Evolutionary conservation across 2,329 filamentous ascomycete genomes (phyloP), one percentile per base, ranked within the genome.

Genomic region (Talaromyces sp.): DNA sequence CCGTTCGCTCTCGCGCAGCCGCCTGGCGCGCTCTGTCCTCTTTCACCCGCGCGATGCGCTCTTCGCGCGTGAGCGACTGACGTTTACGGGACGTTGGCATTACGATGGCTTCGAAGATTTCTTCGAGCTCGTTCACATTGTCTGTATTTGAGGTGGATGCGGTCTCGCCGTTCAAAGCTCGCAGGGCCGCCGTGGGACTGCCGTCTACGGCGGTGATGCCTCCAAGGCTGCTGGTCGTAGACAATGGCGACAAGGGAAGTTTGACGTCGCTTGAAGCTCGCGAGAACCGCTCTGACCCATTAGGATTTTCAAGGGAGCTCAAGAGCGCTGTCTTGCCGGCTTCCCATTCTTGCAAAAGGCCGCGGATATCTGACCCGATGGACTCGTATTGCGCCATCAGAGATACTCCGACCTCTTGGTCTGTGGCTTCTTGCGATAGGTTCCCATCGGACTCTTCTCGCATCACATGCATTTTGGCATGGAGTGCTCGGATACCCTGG

Each of bases 301-400:
- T 88, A 70, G 92, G 91, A 61, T 88, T 86, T 73, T 94, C 88
- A 69, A 96, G 89, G 65, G 89, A 92, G 58, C 86, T 85, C 53
- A 91, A 87, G 57, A 99, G 80, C 6, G 91, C 87, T n/a, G 88
- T 84, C 73, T 90, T 93, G 56, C 93, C 94, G 57, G 88, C 85
- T 68, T 95, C 91, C 92, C 92, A 96, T 64, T 91, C 89, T 64
- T 89, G 83, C 74, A 92, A 86, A 55, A 96, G 78, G 50, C 88
- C 84, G 71, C 88, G 88, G 51, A 99, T 81, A 69, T 99, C 94
- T 27, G 87, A 82, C 2, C 94, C 94, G 64, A 99, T 95, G 4
- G 92, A 93, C 60, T 99, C 94, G 74, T 97, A 99, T 69, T 97
- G 94, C 24, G 87, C 78, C 82, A 96, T 88, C 43, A 97, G 81